phyloP scores from a whole-genome alignment of 495 filamentous ascomycete genomes.

The Hyaloscypha variabilis region DNA sequence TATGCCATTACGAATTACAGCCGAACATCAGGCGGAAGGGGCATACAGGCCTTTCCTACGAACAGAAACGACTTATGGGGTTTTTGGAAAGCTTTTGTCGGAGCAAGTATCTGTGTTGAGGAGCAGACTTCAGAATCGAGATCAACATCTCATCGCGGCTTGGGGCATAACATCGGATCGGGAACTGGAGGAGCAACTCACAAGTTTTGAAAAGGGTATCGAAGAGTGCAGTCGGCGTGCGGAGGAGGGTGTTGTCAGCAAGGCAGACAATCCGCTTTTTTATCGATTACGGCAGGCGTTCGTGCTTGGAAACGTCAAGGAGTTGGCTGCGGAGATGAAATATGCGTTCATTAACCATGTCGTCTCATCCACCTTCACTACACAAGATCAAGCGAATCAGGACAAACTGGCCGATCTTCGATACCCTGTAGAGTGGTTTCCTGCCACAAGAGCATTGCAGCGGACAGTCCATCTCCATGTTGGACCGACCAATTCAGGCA shows the following conservation, averaged over 20 bases:
- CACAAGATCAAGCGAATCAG: constrained; percentile 51
- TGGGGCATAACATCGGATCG: constrained; percentile 14
- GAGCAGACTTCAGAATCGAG: constrained; percentile 11
- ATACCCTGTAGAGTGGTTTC: constrained; percentile 90
- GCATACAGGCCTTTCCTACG: constrained; percentile 4
- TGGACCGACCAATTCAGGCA: constrained; percentile 97
- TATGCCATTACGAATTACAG: background rate
- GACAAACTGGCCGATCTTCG: constrained; percentile 73
- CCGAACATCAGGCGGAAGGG: background rate
- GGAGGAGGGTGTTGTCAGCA: constrained; percentile 7
- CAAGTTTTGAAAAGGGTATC: constrained; percentile 28
- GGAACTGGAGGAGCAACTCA: constrained; percentile 16
- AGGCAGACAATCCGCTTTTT: constrained; percentile 49
- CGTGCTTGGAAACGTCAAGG: constrained; percentile 45
- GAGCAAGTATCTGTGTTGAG: constrained; percentile 24
- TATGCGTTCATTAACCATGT: constrained; percentile 52
- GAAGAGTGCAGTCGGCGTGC: constrained; percentile 29
- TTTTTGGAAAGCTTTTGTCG: constrained; percentile 35
- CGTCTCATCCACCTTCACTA: constrained; percentile 32
- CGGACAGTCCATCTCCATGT: constrained; percentile 91
- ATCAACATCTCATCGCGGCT: background rate
- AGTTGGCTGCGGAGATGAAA: constrained; percentile 57
- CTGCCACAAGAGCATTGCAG: constrained; percentile 73
- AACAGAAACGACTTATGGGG: constrained; percentile 30
- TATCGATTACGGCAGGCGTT: constrained; percentile 60